Evolutionary conservation across 2,329 filamentous ascomycete species (phyloP).

Genomic region (Tolypocladium ovalisporum): DNA sequence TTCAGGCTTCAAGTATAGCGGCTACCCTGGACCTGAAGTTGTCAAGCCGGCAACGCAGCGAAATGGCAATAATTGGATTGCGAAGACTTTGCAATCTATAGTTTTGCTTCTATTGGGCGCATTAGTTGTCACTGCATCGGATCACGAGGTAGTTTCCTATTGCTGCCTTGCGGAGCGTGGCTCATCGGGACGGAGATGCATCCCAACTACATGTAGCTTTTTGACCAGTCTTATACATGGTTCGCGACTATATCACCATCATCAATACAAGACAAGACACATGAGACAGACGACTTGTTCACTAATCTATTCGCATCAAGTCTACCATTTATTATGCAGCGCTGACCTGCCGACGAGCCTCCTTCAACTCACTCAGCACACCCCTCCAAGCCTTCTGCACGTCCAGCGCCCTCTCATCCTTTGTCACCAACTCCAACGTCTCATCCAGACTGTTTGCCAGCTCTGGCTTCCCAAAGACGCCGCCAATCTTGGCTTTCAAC

Average conservation of each 20-base stretch:
- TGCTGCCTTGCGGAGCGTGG: too few relatives aligned
- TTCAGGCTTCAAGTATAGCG: too few relatives aligned
- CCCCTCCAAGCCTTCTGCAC: conserved; percentile 32
- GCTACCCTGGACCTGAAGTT: neutral
- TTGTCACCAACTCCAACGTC: conserved; percentile 22
- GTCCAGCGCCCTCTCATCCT: conserved; percentile 31
- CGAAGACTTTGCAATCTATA: too few relatives aligned
- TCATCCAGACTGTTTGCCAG: conserved; percentile 17
- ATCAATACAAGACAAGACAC: neutral
- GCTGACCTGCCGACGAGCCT: conserved; percentile 1
- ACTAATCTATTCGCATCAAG: neutral
- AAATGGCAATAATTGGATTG: neutral
- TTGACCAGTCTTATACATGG: too few relatives aligned
- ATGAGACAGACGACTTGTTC: neutral
- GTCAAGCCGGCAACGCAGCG: neutral
- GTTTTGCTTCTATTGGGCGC: too few relatives aligned
- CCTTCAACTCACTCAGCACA: conserved; percentile 18
- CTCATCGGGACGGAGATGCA: too few relatives aligned
- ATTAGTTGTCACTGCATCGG: neutral
- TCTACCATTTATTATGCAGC: neutral
- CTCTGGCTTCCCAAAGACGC: conserved; percentile 26
- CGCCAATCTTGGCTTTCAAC: conserved; percentile 28
- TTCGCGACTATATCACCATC: too few relatives aligned
- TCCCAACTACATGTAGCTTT: too few relatives aligned
- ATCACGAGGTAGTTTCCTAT: too few relatives aligned